Evolutionary conservation across 2,329 filamentous ascomycete species (phyloP).

Genomic region (Monilinia laxa): DNA sequence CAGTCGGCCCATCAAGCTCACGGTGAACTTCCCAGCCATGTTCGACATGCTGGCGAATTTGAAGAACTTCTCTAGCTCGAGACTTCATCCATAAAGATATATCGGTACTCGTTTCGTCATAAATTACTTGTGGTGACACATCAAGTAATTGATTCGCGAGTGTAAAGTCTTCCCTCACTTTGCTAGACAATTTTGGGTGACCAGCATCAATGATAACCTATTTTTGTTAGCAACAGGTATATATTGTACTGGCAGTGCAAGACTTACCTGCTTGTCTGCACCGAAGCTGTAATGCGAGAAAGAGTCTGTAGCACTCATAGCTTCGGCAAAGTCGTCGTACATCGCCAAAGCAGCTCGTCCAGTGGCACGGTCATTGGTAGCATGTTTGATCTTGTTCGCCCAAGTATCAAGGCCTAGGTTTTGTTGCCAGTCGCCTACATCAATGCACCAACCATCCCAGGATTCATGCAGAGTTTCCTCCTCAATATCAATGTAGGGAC

Average conservation of each 20-base stretch:
- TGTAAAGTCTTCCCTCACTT: constrained; percentile 54
- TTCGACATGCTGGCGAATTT: constrained; percentile 33
- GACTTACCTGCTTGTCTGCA: constrained; percentile 33
- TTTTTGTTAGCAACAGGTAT: constrained; percentile 21
- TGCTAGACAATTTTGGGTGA: constrained; percentile 42
- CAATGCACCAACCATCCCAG: constrained; percentile 67
- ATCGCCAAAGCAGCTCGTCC: constrained; percentile 46
- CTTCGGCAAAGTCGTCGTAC: constrained; percentile 55
- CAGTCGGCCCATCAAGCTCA: constrained; percentile 31
- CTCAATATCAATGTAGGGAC: constrained; percentile 49
- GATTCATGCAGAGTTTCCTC: constrained; percentile 64
- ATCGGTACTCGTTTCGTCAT: constrained; percentile 28
- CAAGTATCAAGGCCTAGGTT: constrained; percentile 45
- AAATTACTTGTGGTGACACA: constrained; percentile 43
- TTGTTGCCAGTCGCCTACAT: constrained; percentile 58
- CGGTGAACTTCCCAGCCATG: constrained; percentile 31
- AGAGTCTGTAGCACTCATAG: constrained; percentile 66
- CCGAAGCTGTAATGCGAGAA: constrained; percentile 42
- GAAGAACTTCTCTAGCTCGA: constrained; percentile 34
- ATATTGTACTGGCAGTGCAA: constrained; percentile 1
- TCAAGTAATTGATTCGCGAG: constrained; percentile 55
- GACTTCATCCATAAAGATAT: constrained; percentile 38
- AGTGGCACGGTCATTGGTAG: constrained; percentile 28
- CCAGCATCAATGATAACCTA: constrained; percentile 36
- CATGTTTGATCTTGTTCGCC: constrained; percentile 38